Base-by-base conservation (phyloP, 768 basidiomycete genomes). In the Suillus discolor region DNA sequence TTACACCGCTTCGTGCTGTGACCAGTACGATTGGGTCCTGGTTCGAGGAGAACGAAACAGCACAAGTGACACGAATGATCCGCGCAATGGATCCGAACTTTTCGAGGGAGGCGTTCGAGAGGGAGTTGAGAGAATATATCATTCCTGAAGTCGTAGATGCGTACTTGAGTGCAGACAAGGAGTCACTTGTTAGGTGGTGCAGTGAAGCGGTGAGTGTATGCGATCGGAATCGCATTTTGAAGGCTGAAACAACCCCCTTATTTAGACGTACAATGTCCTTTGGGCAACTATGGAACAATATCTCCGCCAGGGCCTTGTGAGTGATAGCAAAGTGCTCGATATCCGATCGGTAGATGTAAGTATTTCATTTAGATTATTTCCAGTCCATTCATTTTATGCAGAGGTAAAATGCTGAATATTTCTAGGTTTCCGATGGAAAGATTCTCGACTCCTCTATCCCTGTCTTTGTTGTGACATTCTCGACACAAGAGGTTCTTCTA, bases 221-320 rank as follows among this genome's bases (percentile, higher is more conserved):
- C 60, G 49, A 31, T 61, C 1, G 12, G 23, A 20, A n/a, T 25
- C 28, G 4, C 57, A 34, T 62, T 25, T 51, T 23, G 7, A 45
- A 57, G 25, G 23, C 2, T 16, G 2, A 31, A 5, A 57, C 67
- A 20, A 70, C 51, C 23, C 3, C 4, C 36, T 38, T 5, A n/a
- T 42, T 42, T 61, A 97, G 95, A 96, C 96, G 7, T 98, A 96
- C 75, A 97, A 97, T 70, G 94, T 99, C n/a, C 84, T 98, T 5
- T 97, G 96, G 92, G 97, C 97, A 8, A 97, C 96, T 8, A 93
- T 99, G 88, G 95, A 96, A 70, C 91, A 93, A 71, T 98, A 95
- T 75, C 85, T 96, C 59, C 85, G 87, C 44, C 95, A 97, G 73
- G 96, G 97, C 2, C 84, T 99, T 31, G 81, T 97, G 69, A 94